Conservation (phyloP, 2,329 filamentous ascomycete species). For the Monilinia vaccinii-corymbosi region DNA sequence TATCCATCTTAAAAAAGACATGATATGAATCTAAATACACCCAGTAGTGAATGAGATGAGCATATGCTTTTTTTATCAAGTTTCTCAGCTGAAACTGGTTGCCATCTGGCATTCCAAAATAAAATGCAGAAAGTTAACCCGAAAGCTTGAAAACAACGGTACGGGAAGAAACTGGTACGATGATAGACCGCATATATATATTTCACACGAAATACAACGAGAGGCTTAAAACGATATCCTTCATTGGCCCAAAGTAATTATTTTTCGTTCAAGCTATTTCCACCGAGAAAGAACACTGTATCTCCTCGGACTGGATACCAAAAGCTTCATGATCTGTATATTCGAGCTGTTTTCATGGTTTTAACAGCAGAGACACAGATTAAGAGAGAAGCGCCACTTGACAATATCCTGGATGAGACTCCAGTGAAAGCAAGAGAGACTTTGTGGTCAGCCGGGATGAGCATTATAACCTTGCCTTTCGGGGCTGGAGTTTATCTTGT, state of each 20-base stretch:
- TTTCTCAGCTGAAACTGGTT: neutral
- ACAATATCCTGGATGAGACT: neutral
- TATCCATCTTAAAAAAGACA: neutral
- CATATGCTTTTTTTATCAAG: neutral
- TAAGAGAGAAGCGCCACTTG: neutral
- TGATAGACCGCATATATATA: neutral
- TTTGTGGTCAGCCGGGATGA: neutral
- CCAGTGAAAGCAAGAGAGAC: neutral
- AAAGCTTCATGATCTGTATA: accelerated
- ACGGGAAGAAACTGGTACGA: neutral
- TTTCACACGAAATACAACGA: neutral
- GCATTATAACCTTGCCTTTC: neutral
- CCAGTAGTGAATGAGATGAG: too few relatives aligned
- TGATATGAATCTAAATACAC: too few relatives aligned
- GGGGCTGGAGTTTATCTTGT: neutral
- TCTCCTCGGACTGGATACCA: neutral
- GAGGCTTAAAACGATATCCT: neutral
- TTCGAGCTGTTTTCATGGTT: neutral
- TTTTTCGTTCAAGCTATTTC: neutral
- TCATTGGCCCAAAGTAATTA: too few relatives aligned
- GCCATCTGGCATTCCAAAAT: neutral
- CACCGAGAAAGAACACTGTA: neutral
- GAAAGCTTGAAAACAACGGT: neutral
- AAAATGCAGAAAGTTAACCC: neutral
- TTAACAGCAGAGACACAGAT: neutral